Evolutionary conservation across 129 eudicot genomes (phyloP).

Genomic region (Centella asiatica): DNA sequence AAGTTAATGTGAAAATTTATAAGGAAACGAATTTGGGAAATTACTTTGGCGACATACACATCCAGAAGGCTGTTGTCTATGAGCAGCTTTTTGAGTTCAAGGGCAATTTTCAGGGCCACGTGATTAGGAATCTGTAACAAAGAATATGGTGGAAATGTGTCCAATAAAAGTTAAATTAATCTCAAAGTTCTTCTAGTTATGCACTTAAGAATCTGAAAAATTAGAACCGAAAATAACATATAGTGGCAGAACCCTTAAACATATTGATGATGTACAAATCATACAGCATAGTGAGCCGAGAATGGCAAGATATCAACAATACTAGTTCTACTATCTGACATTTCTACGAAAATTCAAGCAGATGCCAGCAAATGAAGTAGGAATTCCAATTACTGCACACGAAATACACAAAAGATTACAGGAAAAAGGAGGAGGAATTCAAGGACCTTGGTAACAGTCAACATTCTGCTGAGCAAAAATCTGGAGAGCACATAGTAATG

Average conservation of each 20-base stretch:
- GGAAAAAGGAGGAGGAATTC: neutral
- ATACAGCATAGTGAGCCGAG: neutral
- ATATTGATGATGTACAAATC: neutral
- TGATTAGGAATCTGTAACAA: constrained; percentile 84
- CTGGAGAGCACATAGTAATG: constrained; percentile 95
- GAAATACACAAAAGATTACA: neutral
- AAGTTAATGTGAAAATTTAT: neutral
- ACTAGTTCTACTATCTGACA: no score
- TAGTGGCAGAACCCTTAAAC: neutral
- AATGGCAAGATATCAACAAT: neutral
- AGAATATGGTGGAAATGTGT: neutral
- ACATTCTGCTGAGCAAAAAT: constrained; percentile 94
- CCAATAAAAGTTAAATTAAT: constrained; percentile 1
- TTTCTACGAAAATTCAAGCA: no score
- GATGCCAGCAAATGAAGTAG: no score
- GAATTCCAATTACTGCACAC: neutral
- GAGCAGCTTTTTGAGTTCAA: constrained; percentile 96
- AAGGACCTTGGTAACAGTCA: constrained; percentile 88
- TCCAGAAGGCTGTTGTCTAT: constrained; percentile 93
- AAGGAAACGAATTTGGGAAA: neutral
- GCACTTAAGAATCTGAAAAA: neutral
- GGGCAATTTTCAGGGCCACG: constrained; percentile 91
- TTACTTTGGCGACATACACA: constrained; percentile 81
- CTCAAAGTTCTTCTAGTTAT: constrained; percentile 1
- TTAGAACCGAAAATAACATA: constrained; percentile 4